A percentile compares a stretch with the other conserved stretches of the same genome.
These are phyloP conservation scores for Leptodontidium sp. DNA, from an alignment of 2,329 filamentous ascomycete species.

Conservation along the genomic window DNA sequence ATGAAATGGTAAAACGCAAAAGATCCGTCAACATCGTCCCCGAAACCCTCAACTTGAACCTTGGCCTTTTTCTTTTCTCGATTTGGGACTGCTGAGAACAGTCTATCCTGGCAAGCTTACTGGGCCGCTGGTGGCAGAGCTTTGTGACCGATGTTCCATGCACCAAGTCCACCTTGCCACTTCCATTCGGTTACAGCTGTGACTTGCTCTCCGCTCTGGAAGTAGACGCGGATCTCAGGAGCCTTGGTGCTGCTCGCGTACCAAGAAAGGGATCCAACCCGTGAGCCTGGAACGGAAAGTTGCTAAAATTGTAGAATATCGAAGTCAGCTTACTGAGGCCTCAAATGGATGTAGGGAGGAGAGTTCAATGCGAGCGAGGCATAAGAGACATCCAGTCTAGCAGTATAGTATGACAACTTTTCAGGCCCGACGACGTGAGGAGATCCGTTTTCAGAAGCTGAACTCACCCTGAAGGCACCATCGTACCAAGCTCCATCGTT, in stretches of 20 bases:
- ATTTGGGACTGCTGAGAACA: neutral
- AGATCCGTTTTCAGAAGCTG: too few species aligned
- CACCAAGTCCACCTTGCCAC: constrained; percentile 18
- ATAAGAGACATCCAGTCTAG: too few species aligned
- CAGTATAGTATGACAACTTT: too few species aligned
- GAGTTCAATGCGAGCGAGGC: too few species aligned
- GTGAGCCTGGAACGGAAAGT: constrained; percentile 23
- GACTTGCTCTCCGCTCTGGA: constrained; percentile 23
- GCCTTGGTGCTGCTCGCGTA: constrained; percentile 3
- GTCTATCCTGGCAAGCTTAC: neutral
- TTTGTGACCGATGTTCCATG: constrained; percentile 14
- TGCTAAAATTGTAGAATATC: neutral
- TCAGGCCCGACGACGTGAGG: too few species aligned
- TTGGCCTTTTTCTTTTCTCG: neutral
- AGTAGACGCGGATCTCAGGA: constrained; percentile 23
- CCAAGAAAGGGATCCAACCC: constrained; percentile 24
- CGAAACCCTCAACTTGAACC: neutral
- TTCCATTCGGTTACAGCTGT: constrained; percentile 25
- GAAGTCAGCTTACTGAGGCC: too few species aligned
- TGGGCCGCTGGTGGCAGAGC: constrained; percentile 25
- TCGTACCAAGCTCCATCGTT: constrained; percentile 28
- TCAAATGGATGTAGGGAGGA: too few species aligned
- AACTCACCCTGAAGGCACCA: constrained; percentile 19
- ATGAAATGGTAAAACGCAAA: neutral
- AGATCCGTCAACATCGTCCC: neutral